These are phyloP conservation scores for Herpetomonas tarakana DNA, from an alignment of 208 protist genomes.

Conservation along the genomic window DNA sequence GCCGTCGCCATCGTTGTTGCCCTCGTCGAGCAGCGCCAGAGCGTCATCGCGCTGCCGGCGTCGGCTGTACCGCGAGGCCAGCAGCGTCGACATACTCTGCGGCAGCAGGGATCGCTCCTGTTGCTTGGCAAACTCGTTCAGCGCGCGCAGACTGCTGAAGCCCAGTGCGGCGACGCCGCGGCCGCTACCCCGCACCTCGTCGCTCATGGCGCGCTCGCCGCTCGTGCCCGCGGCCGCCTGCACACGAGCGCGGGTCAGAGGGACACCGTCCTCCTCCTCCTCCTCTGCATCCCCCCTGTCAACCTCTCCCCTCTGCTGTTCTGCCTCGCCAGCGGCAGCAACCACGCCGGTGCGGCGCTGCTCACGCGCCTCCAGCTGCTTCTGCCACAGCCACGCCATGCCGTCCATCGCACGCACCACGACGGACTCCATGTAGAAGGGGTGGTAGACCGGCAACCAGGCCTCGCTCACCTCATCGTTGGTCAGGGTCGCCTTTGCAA, in stretches of 20 bases:
- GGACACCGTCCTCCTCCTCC: not conserved
- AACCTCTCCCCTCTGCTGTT: not conserved
- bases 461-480: slow-evolving; percentile 78
- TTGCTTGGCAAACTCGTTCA: slow-evolving; percentile 28
- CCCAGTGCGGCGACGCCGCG: slow-evolving; percentile 58
- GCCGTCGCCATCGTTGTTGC: slow-evolving; percentile 1
- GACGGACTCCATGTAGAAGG: slow-evolving; percentile 42
- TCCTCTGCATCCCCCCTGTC: not conserved
- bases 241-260: not conserved
- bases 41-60: slow-evolving; percentile 11
- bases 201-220: not conserved
- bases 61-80: slow-evolving; percentile 18
- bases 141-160: slow-evolving; percentile 53
- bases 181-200: slow-evolving; percentile 11
- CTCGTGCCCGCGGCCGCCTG: not conserved
- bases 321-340: not conserved
- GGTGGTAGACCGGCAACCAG: slow-evolving; percentile 56
- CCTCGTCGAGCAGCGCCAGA: slow-evolving; percentile 12
- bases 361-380: slow-evolving; percentile 15
- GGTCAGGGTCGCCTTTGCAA: slow-evolving; percentile 49
- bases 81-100: slow-evolving; percentile 47
- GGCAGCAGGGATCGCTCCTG: slow-evolving; percentile 50
- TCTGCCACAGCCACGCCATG: slow-evolving; percentile 37
- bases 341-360: not conserved
- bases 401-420: slow-evolving; percentile 40